Evolutionary conservation across 306 rosid species (phyloP).

Genomic region (Citrullus colocynthis): DNA sequence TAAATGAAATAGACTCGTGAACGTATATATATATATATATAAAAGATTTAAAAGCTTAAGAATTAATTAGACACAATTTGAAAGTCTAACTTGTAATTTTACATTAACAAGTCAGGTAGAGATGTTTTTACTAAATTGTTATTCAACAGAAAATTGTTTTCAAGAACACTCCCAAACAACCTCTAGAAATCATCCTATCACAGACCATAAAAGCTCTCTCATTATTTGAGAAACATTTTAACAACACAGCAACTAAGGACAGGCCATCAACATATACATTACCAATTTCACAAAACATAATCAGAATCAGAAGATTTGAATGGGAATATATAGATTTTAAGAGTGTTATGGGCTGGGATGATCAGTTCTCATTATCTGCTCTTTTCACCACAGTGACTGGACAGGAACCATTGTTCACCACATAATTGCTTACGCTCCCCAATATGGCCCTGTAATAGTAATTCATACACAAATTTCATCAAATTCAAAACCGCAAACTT

Average conservation of each 20-base stretch:
- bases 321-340: background rate
- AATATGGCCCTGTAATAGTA: constrained; percentile 41
- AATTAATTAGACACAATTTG: no score
- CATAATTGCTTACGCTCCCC: constrained; percentile 85
- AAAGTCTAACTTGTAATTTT: no score
- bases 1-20: no score
- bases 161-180: background rate
- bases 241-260: background rate
- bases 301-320: background rate
- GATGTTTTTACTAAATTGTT: background rate
- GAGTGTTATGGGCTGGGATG: background rate
- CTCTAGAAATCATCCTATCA: background rate
- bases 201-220: background rate
- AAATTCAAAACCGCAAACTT: background rate
- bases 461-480: constrained; percentile 11
- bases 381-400: constrained; percentile 75
- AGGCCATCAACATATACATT: background rate
- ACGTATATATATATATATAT: no score
- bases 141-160: background rate
- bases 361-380: constrained; percentile 2
- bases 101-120: background rate
- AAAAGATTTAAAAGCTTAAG: no score
- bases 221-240: background rate
- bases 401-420: constrained; percentile 56
- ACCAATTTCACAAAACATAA: background rate